Conservation (phyloP, 202 grass and related monocot genomes). For the Hordeum pubiflorum region DNA sequence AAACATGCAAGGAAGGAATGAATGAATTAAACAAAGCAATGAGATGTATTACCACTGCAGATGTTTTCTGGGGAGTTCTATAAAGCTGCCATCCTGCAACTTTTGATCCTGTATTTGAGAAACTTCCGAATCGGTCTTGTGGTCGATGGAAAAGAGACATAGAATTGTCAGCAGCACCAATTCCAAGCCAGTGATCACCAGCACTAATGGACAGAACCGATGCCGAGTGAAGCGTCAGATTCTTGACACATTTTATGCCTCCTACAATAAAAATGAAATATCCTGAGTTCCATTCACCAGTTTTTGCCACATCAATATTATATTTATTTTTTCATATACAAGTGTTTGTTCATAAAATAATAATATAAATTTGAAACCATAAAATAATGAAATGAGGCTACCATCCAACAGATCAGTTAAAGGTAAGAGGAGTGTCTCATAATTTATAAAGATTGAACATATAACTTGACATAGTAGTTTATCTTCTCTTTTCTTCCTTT, state of each 20-base stretch:
- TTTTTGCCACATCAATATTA: not conserved
- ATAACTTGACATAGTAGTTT: not conserved
- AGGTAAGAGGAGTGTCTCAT: not conserved
- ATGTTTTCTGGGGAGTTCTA: conserved; percentile 90
- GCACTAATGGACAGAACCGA: conserved; percentile 84
- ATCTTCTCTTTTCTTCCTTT: not conserved
- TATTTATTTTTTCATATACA: not conserved
- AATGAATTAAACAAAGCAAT: conserved; percentile 11
- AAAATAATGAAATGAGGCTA: not conserved
- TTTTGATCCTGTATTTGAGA: conserved; percentile 79
- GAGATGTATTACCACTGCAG: conserved; percentile 70
- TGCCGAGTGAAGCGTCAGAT: conserved; percentile 74
- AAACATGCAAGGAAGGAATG: not conserved
- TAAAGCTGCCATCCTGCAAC: conserved; percentile 94
- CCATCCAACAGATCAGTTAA: conserved; percentile 4
- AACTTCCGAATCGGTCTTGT: conserved; percentile 81
- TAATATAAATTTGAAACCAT: conserved; percentile 19
- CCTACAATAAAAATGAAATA: conserved; percentile 39
- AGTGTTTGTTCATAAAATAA: not conserved
- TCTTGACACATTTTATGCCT: conserved; percentile 94
- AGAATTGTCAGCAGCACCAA: conserved; percentile 95
- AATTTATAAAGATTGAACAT: not conserved
- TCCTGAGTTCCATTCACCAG: conserved; percentile 3
- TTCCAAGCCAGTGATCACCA: conserved; percentile 89
- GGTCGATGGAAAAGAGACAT: conserved; percentile 94